These are phyloP conservation scores for Musa beccarii DNA, from an alignment of 176 grass and related monocot species.

Conservation along the genomic window DNA sequence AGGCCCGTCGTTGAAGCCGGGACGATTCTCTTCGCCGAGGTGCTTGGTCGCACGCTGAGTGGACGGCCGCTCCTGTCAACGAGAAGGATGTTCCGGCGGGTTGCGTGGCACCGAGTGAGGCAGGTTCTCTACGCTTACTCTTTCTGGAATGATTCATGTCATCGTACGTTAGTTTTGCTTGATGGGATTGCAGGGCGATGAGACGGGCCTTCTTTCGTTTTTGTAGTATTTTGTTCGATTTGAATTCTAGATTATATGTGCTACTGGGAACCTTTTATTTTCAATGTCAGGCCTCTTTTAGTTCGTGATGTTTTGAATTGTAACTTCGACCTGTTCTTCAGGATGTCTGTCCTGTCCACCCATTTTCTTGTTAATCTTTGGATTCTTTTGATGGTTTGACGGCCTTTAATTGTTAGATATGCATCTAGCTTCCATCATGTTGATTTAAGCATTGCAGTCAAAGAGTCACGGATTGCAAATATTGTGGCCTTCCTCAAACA, in stretches of 20 bases:
- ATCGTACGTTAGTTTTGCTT: not conserved
- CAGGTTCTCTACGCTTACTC: constrained; percentile 49
- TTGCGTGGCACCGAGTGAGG: constrained; percentile 75
- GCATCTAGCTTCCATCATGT: not conserved
- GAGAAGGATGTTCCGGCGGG: constrained; percentile 60
- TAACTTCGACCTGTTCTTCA: not conserved
- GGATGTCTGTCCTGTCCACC: not conserved
- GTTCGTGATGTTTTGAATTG: not conserved
- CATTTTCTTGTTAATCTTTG: not conserved
- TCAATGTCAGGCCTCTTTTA: not conserved
- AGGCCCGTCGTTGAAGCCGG: constrained; percentile 44
- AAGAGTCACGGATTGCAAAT: too few relatives aligned
- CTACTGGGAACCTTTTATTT: not conserved
- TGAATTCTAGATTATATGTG: not conserved
- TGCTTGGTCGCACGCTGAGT: constrained; percentile 67
- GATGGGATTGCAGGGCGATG: not conserved
- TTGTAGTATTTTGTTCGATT: not conserved
- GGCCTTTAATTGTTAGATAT: not conserved
- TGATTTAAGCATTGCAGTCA: too few relatives aligned
- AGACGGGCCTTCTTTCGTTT: not conserved
- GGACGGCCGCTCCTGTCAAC: constrained; percentile 69
- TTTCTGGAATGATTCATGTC: not conserved
- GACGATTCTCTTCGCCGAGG: constrained; percentile 73
- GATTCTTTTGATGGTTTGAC: not conserved
- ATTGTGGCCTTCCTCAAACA: too few relatives aligned